Conservation (phyloP, 2,329 filamentous ascomycete species). For the Nemania serpens region DNA sequence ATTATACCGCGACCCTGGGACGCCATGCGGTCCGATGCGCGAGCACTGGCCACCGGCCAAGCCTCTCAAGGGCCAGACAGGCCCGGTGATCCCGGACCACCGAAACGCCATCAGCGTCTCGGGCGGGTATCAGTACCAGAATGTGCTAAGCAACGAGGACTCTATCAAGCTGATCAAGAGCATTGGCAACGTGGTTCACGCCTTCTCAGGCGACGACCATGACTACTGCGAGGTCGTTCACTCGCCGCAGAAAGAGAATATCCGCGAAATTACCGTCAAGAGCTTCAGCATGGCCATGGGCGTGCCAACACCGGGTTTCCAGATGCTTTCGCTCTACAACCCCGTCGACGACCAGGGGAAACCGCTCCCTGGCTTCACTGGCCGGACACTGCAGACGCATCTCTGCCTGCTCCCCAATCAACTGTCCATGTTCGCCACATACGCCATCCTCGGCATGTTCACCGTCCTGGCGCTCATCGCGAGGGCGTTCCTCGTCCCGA, state of each 20-base stretch:
- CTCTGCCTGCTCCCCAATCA: conserved; percentile 91
- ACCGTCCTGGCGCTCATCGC: conserved; percentile 55
- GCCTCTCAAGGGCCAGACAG: conserved; percentile 61
- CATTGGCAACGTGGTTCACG: conserved; percentile 79
- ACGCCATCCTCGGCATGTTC: conserved; percentile 66
- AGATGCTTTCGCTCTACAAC: conserved; percentile 91
- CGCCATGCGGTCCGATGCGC: conserved; percentile 83
- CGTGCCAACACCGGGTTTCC: conserved; percentile 82
- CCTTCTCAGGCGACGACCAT: conserved; percentile 96
- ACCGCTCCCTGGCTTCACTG: conserved; percentile 49
- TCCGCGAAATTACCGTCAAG: conserved; percentile 91
- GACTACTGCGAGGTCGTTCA: conserved; percentile 95
- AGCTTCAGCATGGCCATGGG: conserved; percentile 97
- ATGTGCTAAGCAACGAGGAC: conserved; percentile 79
- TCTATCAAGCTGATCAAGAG: conserved; percentile 76
- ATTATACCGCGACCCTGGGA: conserved; percentile 78
- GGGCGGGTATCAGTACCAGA: conserved; percentile 93
- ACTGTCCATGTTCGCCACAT: conserved; percentile 80
- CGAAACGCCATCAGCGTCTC: conserved; percentile 78
- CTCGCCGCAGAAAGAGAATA: conserved; percentile 66
- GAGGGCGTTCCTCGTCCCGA: conserved; percentile 61
- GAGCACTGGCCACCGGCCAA: conserved; percentile 80
- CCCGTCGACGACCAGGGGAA: conserved; percentile 70
- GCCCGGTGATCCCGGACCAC: conserved; percentile 63
- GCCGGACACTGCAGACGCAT: conserved; percentile 78